phyloP scores from a whole-genome alignment of 768 basidiomycete species.

The Tylopilus intermedius region DNA sequence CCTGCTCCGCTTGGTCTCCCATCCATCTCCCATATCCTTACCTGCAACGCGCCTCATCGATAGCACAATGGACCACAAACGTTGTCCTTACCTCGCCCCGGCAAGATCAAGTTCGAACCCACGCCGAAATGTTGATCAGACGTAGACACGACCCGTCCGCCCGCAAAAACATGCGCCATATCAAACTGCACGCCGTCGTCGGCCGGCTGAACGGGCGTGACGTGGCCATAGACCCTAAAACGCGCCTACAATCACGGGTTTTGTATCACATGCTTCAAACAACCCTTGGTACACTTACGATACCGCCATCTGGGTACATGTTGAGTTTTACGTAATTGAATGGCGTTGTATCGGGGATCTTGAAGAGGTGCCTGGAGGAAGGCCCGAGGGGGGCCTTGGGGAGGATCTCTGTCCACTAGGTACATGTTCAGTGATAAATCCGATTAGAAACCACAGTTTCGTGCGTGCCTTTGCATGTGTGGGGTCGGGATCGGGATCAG shows the following conservation, averaged over 20 bases:
- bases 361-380: slow-evolving; percentile 84
- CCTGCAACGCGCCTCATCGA: slow-evolving; percentile 32
- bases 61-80: neutral
- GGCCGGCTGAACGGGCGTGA: slow-evolving; percentile 57
- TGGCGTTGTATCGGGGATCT: slow-evolving; percentile 46
- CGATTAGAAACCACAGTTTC: neutral
- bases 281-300: slow-evolving; percentile 44
- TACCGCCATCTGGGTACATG: slow-evolving; percentile 97
- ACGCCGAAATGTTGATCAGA: slow-evolving; percentile 96
- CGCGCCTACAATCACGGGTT: slow-evolving; percentile 55
- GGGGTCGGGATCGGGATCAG: slow-evolving; percentile 37
- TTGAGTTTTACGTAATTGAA: slow-evolving; percentile 84
- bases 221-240: slow-evolving; percentile 85
- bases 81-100: slow-evolving; percentile 65
- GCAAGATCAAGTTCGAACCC: slow-evolving; percentile 85
- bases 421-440: neutral
- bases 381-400: slow-evolving; percentile 76
- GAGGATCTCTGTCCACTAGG: slow-evolving; percentile 77
- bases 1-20: slow-evolving; percentile 93
- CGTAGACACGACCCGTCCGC: slow-evolving; percentile 75
- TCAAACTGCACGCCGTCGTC: slow-evolving; percentile 57
- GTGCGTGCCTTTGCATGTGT: slow-evolving; percentile 52
- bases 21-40: slow-evolving; percentile 95
- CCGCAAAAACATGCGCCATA: slow-evolving; percentile 85
- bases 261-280: neutral